Evolutionary conservation across 2,329 filamentous ascomycete species (phyloP).

Genomic region (Dactylonectria estremocensis): DNA sequence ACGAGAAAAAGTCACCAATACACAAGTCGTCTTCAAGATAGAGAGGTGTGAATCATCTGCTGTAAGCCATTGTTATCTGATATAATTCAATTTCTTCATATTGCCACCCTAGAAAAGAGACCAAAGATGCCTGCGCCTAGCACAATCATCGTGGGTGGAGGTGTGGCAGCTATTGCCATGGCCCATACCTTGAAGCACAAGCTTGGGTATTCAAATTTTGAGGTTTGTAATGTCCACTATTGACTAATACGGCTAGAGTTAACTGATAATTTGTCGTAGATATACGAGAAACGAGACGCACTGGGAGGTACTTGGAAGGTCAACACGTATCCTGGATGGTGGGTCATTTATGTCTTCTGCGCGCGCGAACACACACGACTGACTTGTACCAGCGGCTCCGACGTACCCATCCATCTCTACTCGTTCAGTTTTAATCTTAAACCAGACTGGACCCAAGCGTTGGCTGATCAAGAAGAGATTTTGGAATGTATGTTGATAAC

Average conservation of each 20-base stretch:
- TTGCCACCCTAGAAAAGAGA: too few relatives aligned
- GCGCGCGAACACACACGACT: neutral
- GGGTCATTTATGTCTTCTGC: neutral
- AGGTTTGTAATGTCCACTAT: neutral
- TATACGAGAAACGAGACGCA: constrained; percentile 37
- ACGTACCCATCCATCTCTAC: constrained; percentile 52
- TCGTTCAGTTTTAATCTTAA: constrained; percentile 60
- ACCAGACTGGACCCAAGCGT: constrained; percentile 55
- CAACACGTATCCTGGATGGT: constrained; percentile 38
- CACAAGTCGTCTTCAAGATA: neutral
- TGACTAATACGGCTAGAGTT: neutral
- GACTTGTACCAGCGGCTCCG: constrained; percentile 21
- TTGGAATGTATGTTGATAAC: constrained; percentile 40
- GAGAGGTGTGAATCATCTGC: too few relatives aligned
- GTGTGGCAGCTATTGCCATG: constrained; percentile 28
- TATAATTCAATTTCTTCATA: too few relatives aligned
- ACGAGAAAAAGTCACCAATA: too few relatives aligned
- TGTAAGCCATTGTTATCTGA: too few relatives aligned
- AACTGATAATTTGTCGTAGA: neutral
- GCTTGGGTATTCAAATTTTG: constrained; percentile 26
- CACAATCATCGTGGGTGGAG: constrained; percentile 25
- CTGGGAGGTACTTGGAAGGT: constrained; percentile 40
- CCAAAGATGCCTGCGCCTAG: neutral
- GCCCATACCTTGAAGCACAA: constrained; percentile 24
- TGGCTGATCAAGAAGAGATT: constrained; percentile 55